Evolutionary conservation across 768 basidiomycete species (phyloP).

Genomic region (Clitopilus passeckerianus): DNA sequence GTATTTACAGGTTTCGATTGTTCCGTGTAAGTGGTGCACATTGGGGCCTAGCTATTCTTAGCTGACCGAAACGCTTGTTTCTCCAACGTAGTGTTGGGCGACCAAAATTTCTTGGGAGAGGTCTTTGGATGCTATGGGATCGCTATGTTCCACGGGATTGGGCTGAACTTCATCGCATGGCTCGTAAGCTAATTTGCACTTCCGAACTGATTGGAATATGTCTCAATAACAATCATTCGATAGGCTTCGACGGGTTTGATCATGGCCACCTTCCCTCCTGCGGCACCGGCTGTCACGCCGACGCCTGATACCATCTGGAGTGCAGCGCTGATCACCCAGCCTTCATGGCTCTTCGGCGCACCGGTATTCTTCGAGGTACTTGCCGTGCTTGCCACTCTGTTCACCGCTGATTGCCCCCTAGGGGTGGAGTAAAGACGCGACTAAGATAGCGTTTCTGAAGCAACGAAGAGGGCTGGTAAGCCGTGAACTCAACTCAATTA

Average conservation of each 20-base stretch:
- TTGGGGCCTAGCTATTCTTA: background rate
- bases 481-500: background rate
- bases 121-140: constrained; percentile 2
- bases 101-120: background rate
- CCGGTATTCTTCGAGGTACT: constrained; percentile 18
- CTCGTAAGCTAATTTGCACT: background rate
- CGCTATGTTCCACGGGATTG: constrained; percentile 5
- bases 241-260: constrained; percentile 4
- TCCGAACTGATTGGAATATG: background rate
- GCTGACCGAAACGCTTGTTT: background rate
- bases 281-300: constrained; percentile 8
- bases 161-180: constrained; percentile 3
- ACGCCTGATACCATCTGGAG: constrained; percentile 13
- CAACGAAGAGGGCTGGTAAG: constrained; percentile 14
- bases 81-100: constrained; percentile 2
- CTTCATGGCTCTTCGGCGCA: constrained; percentile 8
- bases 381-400: background rate
- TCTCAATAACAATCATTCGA: background rate
- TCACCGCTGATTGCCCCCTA: background rate
- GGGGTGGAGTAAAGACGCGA: constrained; percentile 16
- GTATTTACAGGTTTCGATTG: constrained; percentile 9
- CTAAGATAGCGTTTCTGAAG: constrained; percentile 11
- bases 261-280: constrained; percentile 5
- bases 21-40: constrained; percentile 9
- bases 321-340: constrained; percentile 4